These are phyloP conservation scores for Pseudovirgaria hyperparasitica DNA, from an alignment of 2,329 filamentous ascomycete species.

Conservation along the genomic window DNA sequence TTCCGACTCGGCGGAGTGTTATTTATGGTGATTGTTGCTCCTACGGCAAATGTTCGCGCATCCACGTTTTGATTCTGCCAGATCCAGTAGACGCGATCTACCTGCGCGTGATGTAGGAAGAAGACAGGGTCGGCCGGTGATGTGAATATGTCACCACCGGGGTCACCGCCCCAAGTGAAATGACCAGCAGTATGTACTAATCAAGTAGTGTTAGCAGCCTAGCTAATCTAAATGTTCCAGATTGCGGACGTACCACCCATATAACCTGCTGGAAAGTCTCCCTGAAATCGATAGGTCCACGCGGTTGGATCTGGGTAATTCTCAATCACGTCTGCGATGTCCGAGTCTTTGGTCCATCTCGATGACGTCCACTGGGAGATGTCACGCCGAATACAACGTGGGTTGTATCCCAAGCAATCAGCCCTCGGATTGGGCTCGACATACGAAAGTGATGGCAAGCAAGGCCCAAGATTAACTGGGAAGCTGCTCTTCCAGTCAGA, in stretches of 20 bases:
- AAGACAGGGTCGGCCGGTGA: conserved; percentile 35
- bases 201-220: too few relatives aligned
- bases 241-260: too few relatives aligned
- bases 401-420: conserved; percentile 21
- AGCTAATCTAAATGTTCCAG: too few relatives aligned
- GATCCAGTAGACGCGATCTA: conserved; percentile 37
- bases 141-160: conserved; percentile 32
- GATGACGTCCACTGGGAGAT: conserved; percentile 16
- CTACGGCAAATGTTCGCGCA: conserved; percentile 25
- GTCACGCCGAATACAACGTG: conserved; percentile 26
- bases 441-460: conserved; percentile 23
- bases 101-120: conserved; percentile 35
- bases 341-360: conserved; percentile 12
- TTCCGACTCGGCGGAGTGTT: conserved; percentile 30
- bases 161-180: conserved; percentile 33
- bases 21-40: conserved; percentile 32
- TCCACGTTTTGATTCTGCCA: conserved; percentile 35
- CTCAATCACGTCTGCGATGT: conserved; percentile 13
- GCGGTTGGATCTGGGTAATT: conserved; percentile 14
- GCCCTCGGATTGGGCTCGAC: conserved; percentile 14
- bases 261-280: conserved; percentile 21
- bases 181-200: conserved; percentile 37
- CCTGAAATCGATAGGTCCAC: conserved; percentile 28
- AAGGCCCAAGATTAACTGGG: conserved; percentile 35
- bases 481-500: conserved; percentile 13